Evolutionary conservation across 2,329 filamentous ascomycete genomes (phyloP), one percentile per base, ranked within the genome.

Genomic region (Colletotrichum magnum): DNA sequence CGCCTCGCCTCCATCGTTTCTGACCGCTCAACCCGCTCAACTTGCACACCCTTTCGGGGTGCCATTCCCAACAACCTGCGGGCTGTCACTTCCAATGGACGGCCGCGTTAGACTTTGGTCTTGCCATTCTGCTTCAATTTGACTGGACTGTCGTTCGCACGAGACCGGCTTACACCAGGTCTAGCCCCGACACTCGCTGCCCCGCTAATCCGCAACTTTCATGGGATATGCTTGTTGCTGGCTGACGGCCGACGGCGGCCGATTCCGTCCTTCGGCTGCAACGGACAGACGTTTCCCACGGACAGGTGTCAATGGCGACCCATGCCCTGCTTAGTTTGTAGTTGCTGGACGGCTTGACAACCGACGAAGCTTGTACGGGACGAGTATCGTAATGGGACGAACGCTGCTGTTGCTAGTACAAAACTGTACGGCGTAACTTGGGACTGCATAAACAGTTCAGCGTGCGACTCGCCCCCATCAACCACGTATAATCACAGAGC

Each of bases 11-110:
- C 24, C 41, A 6, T 50, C 18, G n/a, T 50, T 50, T 43, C 24
- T 52, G 61, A 50, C 66, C 43, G 43, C 65, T 43, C 48, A 66
- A 18, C 21, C 66, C 43, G 43, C 65, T 43, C 48, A 66, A 18
- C 21, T 15, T 21, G 58, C 50, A 28, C 39, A 52, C 50, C 16
- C 48, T 48, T 50, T 41, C 18, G n/a, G 18, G n/a, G 24, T 16
- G 26, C 10, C 16, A 9, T 45, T 36, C 41, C 18, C 61, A 65
- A 59, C 41, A 54, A 39, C 56, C 21, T 16, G 10, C 21, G 41
- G 32, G n/a, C 41, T 43, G 41, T 12, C 41, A 15, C 32, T 56
- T 13, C 66, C 56, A 60, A 60, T 66, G 41, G 32, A 26, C 15
- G 41, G 32, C 39, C 15, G 50, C 24, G 26, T 59, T 26, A 50